Evolutionary conservation across 768 basidiomycete species (phyloP), one percentile per base, ranked within the genome.

Genomic region (Suillus spraguei): DNA sequence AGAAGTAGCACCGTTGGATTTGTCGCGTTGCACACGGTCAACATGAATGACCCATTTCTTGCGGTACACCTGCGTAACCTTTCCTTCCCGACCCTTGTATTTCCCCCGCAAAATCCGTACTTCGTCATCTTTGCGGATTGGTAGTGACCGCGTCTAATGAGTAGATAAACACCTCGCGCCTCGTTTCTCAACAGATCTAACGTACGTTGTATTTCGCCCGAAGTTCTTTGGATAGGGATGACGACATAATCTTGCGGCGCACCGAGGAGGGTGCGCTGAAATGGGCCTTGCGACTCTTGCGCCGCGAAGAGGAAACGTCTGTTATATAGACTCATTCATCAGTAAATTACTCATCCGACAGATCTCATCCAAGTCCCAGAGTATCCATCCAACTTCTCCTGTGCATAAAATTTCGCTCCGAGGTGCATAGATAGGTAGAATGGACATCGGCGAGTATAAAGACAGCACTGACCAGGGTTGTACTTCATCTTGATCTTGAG

Each of bases 11-110:
- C 97, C 97, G 76, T 97, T 97, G 68, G 94, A 94, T 81, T 98
- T 98, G 84, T 99, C 97, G 69, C 95, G 88, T 78, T 92, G 90
- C 62, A 99, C 95, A 76, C 97, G 94, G 80, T 99, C 97, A 75
- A 99, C 92, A 81, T 98, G 91, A 78, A 99, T 91, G 61, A 98
- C 94, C 92, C 94, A 99, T 80, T 97, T 96, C 89, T 97, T 97
- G 78, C 96, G 92, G 86, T 96, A 97, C 68, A 98, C 96, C 80
- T 95, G 91, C 64, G 93, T 94, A 66, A 99, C 89, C 83, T 98
- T 98, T 73, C 97, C 97, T 85, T 99, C 97, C 75, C 95, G 88
- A 59, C 97, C 97, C 85, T 97, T 97, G 87, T 97, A 95, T 79
- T 97, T 96, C 62, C 97, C 97, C 68, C 97, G 87, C 65, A 98